Evolutionary conservation across 2,329 filamentous ascomycete genomes (phyloP), one percentile per base, ranked within the genome.

Genomic region (Fusarium luffae): DNA sequence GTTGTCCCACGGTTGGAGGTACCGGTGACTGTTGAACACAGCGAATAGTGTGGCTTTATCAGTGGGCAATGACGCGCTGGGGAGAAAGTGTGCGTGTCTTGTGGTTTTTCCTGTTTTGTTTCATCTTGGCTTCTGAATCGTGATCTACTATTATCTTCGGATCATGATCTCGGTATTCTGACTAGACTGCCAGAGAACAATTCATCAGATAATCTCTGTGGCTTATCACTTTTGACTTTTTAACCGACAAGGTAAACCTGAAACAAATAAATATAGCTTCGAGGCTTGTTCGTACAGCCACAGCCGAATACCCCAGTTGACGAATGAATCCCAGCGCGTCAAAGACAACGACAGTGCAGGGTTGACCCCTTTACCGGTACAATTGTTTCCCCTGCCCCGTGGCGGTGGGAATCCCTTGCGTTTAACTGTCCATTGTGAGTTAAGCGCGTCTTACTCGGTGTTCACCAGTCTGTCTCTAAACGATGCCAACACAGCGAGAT

Each of bases 1-100:
- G n/a, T 2, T 34, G 32, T 34, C 16, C 6, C n/a, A 4, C 23
- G 4, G 19, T 0, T 3, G 1, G 2, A 65, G 11, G 60, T 64
- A 59, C 40, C 21, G 13, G 40, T n/a, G 41, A 64, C 60, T 3
- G 18, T 2, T 16, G 25, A 2, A 50, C 12, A n/a, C 19, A 61
- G 21, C 63, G 63, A 54, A 66, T 66, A 37, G 18, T 4, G 1
- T 37, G 34, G 27, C 62, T 50, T 27, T 27, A 50, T 54, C 21
- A 49, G 18, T 21, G n/a, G 13, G 2, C 14, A 30, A 64, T 64
- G 62, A 64, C 62, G 62, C 59, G 59, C 61, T n/a, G n/a, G 25
- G 21, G 21, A 32, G 32, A 6, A 18, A 27, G 16, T 14, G 27
- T 58, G 54, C 25, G 27, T 43, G 19, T 58, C 46, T 21, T 41